These are phyloP conservation scores for Penicillium canescens DNA, from an alignment of 495 filamentous ascomycete genomes.

Conservation along the genomic window DNA sequence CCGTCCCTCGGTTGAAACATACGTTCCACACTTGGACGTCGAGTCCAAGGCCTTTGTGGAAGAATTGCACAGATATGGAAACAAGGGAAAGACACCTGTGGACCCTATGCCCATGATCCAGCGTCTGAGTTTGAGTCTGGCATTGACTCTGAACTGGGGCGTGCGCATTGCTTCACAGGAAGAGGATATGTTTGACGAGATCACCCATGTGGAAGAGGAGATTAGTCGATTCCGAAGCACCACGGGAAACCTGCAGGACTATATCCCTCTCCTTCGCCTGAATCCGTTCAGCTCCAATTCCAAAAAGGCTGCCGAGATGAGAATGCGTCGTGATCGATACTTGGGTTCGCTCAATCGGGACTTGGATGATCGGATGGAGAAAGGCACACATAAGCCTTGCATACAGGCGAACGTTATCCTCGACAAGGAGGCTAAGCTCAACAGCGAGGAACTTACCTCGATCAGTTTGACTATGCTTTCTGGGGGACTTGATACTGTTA, in stretches of 20 bases:
- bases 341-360: constrained; percentile 51
- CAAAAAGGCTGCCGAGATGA: constrained; percentile 55
- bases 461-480: constrained; percentile 65
- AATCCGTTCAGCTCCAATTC: constrained; percentile 56
- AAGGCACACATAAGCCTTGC: constrained; percentile 60
- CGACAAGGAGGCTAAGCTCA: constrained; percentile 60
- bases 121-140: constrained; percentile 54
- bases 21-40: constrained; percentile 59
- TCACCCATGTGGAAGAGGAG: constrained; percentile 61
- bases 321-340: constrained; percentile 61
- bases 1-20: constrained; percentile 59
- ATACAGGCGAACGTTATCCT: constrained; percentile 65
- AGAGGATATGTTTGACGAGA: constrained; percentile 60
- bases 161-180: constrained; percentile 57
- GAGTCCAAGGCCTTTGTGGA: constrained; percentile 60
- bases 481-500: constrained; percentile 64
- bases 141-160: constrained; percentile 65
- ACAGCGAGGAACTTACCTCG: constrained; percentile 57
- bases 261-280: constrained; percentile 59
- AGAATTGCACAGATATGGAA: constrained; percentile 57
- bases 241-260: constrained; percentile 64
- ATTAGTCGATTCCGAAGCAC: constrained; percentile 60
- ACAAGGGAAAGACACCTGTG: constrained; percentile 50
- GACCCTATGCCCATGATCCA: constrained; percentile 65
- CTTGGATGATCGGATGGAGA: constrained; percentile 57